phyloP scores from a whole-genome alignment of 116 monocot species.

The Posidonia oceanica region DNA sequence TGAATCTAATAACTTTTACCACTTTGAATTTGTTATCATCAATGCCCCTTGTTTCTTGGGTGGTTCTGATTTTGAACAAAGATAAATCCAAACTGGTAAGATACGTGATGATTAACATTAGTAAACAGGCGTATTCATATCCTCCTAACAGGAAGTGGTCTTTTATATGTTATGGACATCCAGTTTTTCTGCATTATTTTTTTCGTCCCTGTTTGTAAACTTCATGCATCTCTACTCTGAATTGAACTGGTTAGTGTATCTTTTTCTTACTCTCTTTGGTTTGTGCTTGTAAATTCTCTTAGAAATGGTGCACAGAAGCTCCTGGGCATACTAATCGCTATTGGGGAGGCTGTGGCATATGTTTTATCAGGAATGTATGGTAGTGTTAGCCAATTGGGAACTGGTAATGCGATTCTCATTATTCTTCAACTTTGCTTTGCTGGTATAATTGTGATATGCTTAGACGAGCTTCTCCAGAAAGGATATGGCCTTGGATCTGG shows the following conservation, averaged over 20 bases:
- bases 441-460: slow-evolving; percentile 61
- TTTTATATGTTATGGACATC: neutral
- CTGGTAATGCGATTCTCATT: slow-evolving; percentile 64
- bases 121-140: no score
- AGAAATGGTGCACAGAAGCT: slow-evolving; percentile 73
- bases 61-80: no score
- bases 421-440: slow-evolving; percentile 66
- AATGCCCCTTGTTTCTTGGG: no score
- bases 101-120: no score
- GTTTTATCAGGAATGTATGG: slow-evolving; percentile 75
- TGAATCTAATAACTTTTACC: no score
- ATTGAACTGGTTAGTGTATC: neutral
- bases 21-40: no score
- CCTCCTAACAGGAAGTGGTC: no score
- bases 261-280: neutral
- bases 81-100: no score
- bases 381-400: slow-evolving; percentile 50
- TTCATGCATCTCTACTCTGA: no score
- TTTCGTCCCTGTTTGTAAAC: neutral
- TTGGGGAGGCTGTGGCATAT: slow-evolving; percentile 59
- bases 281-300: neutral
- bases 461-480: slow-evolving; percentile 68
- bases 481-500: slow-evolving; percentile 71
- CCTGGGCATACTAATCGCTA: slow-evolving; percentile 52
- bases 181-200: neutral